Evolutionary conservation across 2,329 filamentous ascomycete species (phyloP), one percentile per base, ranked within the genome.

Genomic region (Fusarium penzigii): DNA sequence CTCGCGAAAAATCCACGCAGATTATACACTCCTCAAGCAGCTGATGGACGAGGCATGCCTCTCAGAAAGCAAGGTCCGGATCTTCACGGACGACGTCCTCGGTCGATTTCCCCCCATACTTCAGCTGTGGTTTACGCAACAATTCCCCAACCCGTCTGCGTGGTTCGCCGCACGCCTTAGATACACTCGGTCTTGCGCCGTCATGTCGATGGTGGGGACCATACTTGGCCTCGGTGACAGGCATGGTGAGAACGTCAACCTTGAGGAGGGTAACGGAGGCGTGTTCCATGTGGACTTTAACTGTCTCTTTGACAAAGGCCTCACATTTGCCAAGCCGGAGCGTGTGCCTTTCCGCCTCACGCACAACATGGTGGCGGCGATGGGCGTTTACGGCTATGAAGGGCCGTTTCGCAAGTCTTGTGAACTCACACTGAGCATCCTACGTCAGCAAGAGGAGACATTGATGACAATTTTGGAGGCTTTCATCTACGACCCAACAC

Each of bases 181-280:
- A 43, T 99, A 97, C 73, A 95, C 94, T 2, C 85, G 94, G 5
- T 96, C 94, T 1, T 93, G 90, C 65, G 94, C 95, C 11, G 94
- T 99, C 61, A 99, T 99, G 92, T 96, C 92, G n/a, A 99, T 99
- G 84, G 91, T 96, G 5, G 94, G 94, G 45, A 95, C 96, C 51
- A 92, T 97, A 44, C 82, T 99, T 5, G 94, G 89, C 0, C 79
- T 99, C 1, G 94, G 94, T 39, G 94, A 99, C 72, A 87, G 94
- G 5, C 94, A 99, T 73, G 93, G 93, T 52, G 94, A 99, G 72
- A 99, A 99, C 71, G 90, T 99, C 49, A 83, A 97, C 29, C 85
- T 99, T 32, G 92, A 97, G 71, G 91, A 97, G 75, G 88, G 89
- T 51, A 95, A 92, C 59, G 94, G 95, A 42, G 93, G 93, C 46